Evolutionary conservation across 2,329 filamentous ascomycete species (phyloP).

Genomic region (Cladosporium sp.): DNA sequence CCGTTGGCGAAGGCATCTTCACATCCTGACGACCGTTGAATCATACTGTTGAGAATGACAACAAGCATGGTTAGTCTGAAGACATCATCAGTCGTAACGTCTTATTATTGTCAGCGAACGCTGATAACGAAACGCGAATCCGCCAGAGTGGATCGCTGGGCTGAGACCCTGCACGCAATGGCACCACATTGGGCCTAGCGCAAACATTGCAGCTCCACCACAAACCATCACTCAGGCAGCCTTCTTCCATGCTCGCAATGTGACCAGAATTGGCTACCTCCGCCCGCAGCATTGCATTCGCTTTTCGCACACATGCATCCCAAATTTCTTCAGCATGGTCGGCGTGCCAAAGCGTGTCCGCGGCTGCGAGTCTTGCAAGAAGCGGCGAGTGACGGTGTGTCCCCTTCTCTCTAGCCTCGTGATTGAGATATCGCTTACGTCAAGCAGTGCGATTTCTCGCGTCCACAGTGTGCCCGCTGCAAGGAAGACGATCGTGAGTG

Average conservation of each 20-base stretch:
- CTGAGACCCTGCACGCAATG: neutral
- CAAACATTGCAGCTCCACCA: neutral
- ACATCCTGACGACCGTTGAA: too few relatives aligned
- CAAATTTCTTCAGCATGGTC: neutral
- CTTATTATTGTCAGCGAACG: too few relatives aligned
- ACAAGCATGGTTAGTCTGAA: too few relatives aligned
- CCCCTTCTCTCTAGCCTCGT: neutral
- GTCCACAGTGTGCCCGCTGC: neutral
- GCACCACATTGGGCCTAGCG: slow-evolving; percentile 4
- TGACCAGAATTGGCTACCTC: neutral
- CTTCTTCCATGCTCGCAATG: neutral
- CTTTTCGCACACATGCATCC: neutral
- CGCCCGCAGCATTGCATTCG: neutral
- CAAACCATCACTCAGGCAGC: neutral
- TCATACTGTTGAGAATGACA: too few relatives aligned
- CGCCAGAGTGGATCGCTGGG: too few relatives aligned
- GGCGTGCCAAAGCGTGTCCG: slow-evolving; percentile 2
- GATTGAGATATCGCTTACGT: neutral
- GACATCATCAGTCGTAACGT: too few relatives aligned
- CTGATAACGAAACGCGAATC: too few relatives aligned
- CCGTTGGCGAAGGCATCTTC: too few relatives aligned
- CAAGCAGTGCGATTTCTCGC: neutral
- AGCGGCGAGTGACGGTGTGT: neutral
- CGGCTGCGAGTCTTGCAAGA: slow-evolving; percentile 3
- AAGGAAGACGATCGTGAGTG: slow-evolving; percentile 1